Conservation (phyloP, 306 rosid genomes). For the Herpetospermum pedunculosum region DNA sequence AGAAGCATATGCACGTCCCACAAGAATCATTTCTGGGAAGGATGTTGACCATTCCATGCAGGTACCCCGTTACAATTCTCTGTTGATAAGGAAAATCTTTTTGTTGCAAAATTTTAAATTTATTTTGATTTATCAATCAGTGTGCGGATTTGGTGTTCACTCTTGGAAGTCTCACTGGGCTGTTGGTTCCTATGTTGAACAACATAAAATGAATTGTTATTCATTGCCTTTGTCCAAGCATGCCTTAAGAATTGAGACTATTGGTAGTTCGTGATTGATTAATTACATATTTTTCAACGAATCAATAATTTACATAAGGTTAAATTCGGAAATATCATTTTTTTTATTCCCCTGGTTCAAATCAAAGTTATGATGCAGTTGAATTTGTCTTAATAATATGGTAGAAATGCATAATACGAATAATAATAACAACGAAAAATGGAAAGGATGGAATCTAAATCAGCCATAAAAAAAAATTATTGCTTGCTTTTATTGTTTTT, state of each 20-base stretch:
- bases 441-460: neutral
- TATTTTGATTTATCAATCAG: neutral
- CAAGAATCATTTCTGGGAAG: constrained; percentile 92
- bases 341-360: neutral
- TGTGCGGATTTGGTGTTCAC: neutral
- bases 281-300: neutral
- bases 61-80: constrained; percentile 24
- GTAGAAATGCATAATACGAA: neutral
- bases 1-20: constrained; percentile 91
- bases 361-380: neutral
- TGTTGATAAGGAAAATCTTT: neutral
- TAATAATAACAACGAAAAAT: neutral
- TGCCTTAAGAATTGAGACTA: neutral
- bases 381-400: neutral
- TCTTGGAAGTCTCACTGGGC: neutral
- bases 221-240: neutral
- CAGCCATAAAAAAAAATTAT: too few species aligned
- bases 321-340: neutral
- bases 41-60: constrained; percentile 34
- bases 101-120: neutral
- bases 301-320: neutral
- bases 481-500: too few species aligned
- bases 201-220: neutral
- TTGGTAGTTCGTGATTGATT: neutral
- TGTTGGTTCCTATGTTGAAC: neutral